Percentiles rank a stretch among this genome's conserved stretches.
Conservation (phyloP, 768 basidiomycete genomes). For the Sutorius australiensis region DNA sequence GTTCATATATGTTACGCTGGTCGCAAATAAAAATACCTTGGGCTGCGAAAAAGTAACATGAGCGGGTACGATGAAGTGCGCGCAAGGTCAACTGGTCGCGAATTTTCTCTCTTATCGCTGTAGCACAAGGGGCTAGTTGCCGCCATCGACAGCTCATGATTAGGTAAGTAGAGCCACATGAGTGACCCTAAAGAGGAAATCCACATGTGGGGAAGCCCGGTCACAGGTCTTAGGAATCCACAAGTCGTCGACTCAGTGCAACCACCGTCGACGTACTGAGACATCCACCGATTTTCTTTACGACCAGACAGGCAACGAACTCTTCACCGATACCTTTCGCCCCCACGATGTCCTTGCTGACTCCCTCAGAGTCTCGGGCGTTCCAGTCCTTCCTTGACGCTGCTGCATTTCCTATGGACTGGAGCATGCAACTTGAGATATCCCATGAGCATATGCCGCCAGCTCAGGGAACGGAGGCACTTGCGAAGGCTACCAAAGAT, state of each 20-base stretch:
- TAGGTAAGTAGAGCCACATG: slow-evolving; percentile 15
- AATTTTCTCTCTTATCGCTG: too few relatives aligned
- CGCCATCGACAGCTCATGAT: not conserved
- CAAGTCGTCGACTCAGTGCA: slow-evolving; percentile 16
- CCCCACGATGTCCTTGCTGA: slow-evolving; percentile 56
- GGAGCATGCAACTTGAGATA: slow-evolving; percentile 38
- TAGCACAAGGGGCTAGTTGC: too few relatives aligned
- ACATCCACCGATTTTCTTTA: not conserved
- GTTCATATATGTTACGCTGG: not conserved
- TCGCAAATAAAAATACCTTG: not conserved
- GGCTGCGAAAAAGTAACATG: not conserved
- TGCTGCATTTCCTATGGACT: slow-evolving; percentile 42
- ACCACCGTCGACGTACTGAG: slow-evolving; percentile 6
- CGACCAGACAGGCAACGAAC: not conserved
- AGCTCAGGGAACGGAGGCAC: slow-evolving; percentile 55
- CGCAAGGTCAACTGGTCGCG: not conserved
- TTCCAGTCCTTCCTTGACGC: slow-evolving; percentile 68
- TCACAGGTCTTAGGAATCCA: slow-evolving; percentile 25
- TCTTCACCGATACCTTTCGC: not conserved
- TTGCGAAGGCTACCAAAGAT: slow-evolving; percentile 79
- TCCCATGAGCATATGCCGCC: slow-evolving; percentile 47
- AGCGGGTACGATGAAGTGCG: not conserved
- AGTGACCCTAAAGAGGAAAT: slow-evolving; percentile 20
- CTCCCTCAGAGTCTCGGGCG: slow-evolving; percentile 60
- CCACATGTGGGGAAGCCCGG: slow-evolving; percentile 26